phyloP scores from a whole-genome alignment of 1,284 basidiomycete species.

The Ganoderma sp. region DNA sequence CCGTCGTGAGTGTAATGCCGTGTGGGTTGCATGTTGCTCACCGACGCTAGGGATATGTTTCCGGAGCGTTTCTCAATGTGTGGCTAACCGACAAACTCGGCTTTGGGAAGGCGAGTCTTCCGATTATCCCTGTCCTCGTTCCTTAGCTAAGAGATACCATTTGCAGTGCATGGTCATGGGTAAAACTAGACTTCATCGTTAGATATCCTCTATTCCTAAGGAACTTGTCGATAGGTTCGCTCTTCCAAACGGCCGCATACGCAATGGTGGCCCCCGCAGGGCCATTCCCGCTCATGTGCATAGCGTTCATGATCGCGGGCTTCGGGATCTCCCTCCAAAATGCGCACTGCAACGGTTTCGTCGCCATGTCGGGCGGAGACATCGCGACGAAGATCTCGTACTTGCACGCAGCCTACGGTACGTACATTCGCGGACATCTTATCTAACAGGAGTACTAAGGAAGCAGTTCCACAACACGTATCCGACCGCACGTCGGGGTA shows the following conservation, averaged over 20 bases:
- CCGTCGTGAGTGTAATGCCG: constrained; percentile 45
- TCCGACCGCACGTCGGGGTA: not conserved
- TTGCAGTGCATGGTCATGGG: constrained; percentile 26
- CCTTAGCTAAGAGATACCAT: constrained; percentile 27
- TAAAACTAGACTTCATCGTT: not conserved
- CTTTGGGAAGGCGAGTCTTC: constrained; percentile 56
- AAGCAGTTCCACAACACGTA: not conserved
- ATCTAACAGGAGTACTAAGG: not conserved
- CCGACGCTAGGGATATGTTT: constrained; percentile 50
- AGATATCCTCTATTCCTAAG: not conserved
- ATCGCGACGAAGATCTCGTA: constrained; percentile 62
- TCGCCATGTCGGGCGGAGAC: constrained; percentile 52
- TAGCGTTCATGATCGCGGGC: constrained; percentile 65
- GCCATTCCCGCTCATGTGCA: constrained; percentile 70
- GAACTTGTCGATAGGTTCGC: constrained; percentile 32
- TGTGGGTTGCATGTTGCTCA: not conserved
- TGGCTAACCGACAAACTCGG: constrained; percentile 56
- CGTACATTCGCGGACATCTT: not conserved
- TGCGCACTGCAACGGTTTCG: constrained; percentile 60
- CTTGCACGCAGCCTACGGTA: constrained; percentile 54
- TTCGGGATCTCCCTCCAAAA: constrained; percentile 64
- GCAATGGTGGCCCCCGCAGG: constrained; percentile 59
- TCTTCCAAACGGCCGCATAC: constrained; percentile 55
- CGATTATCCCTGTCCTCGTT: not conserved
- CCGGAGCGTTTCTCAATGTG: constrained; percentile 55